Evolutionary conservation across 1,284 basidiomycete genomes (phyloP), one percentile per base, ranked within the genome.

Genomic region (Moesziomyces sp.): DNA sequence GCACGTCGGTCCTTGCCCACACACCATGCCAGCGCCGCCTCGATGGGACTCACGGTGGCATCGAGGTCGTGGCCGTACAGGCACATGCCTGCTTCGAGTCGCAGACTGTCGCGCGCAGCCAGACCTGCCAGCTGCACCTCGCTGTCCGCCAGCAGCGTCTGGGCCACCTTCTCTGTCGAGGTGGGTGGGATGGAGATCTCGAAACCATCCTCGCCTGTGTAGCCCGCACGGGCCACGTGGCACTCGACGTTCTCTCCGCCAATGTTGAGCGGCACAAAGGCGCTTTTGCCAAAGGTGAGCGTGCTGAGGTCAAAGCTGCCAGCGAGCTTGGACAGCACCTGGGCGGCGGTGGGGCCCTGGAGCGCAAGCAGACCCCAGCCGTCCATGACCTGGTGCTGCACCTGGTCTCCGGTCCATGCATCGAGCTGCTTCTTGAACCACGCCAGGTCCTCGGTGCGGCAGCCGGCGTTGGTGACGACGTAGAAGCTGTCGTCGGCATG

Each of bases 181-280:
- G 88, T 87, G 1, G 93, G 92, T 1, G 93, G 93, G 48, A 97
- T 91, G 3, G 94, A 97, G 79, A 98, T 94, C 46, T 99, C 96
- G 76, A 99, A 98, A 0, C 96, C 97, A 84, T 99, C 96, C 86
- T 99, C 97, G 35, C 97, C 96, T 0, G 97, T 99, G 86, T 99
- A 99, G 5, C 97, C 96, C 23, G 93, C 93, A n/a, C 96, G 90
- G 10, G 94, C 93, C 38, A 99, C 90, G 83, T 98, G 97, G 26
- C 84, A 83, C n/a, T 79, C 54, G 23, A 62, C 94, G 46, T 70
- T 43, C 19, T 72, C 46, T 10, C 66, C 65, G 87, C 73, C 67
- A 73, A 93, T 90, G 1, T 90, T 88, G 26, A 81, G 56, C 3
- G 73, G 52, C 45, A 77, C 74, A 47, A 77, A 74, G 11, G 74